Base-by-base conservation (phyloP, 768 basidiomycete species). In the Agrocybe chaxingu region DNA sequence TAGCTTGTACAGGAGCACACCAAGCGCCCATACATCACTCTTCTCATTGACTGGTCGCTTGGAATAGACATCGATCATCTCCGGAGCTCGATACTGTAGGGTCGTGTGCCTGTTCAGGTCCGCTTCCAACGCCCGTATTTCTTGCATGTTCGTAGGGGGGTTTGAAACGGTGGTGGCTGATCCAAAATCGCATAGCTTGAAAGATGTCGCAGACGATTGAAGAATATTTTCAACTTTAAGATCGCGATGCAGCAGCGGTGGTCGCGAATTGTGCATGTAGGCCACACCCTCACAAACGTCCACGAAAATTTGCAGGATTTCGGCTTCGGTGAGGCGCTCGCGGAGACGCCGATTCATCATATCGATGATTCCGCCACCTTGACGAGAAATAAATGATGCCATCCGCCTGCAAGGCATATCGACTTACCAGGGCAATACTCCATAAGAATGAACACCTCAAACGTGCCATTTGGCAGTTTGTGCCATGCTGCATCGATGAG, bases 211-310 rank as follows among this genome's bases (percentile, higher is more conserved):
- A 2, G 87, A 85, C 6, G 92, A 84, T 62, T 96, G 91, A 1
- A 99, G 81, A 59, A 99, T 98, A 68, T 99, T 99, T 67, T 99
- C 97, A 32, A 99, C 95, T 70, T 99, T 99, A 64, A 99, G 82
- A 70, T 99, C 97, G 37, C 97, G 91, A 63, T 99, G 97, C 18
- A 99, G 76, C 42, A 99, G 77, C 16, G 97, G 81, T 4, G 93
- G 93, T 18, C 86, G 82, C 42, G 92, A 81, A 56, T 90, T 87
- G 66, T 99, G 97, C 97, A 99, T 98, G 53, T 82, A 88, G 4
- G 92, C 95, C 16, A 98, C 89, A 32, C 92, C 96, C 66, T 99
- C 97, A 63, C 94, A 97, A 19, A 98, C 91, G 64, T 98, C 97
- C 10, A 91, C 87, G 67, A 99, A 99, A 62, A 99, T 98, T 67